Base-by-base conservation (phyloP, 2,329 filamentous ascomycete species). In the Didymella keratinophila region DNA sequence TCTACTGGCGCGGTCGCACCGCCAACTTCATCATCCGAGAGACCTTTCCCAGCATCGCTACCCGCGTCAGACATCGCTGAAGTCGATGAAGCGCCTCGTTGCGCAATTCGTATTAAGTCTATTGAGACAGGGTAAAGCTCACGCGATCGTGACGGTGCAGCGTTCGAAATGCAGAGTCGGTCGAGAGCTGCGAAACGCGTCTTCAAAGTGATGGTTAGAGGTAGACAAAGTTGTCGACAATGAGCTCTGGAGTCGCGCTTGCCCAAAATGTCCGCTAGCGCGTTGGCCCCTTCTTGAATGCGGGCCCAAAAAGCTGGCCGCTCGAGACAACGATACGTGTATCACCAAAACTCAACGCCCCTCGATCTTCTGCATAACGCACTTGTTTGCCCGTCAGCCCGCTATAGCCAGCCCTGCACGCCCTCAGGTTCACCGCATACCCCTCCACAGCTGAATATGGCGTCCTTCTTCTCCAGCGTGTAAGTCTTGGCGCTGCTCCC, bases 381-480 rank as follows among this genome's bases (percentile, higher is more conserved):
- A 52, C 62, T 63, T 61, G 60, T 51, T 62, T 62, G 53, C 61
- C 57, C 48, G 12, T 58, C 45, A 44, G 34, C 52, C 36, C 39
- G 34, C 52, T 52, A 41, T 48, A 43, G 25, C 47, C 39, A 54
- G 41, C 58, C 56, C 61, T 57, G 21, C 43, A 34, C 23, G 25
- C 27, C 32, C 27, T 30, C 52, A 56, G 42, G 36, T 14, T 50
- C 59, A 60, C 61, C 44, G 49, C 49, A 55, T 48, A 59, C 32
- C 45, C 44, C 23, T 47, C 54, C 49, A 47, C 46, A 51, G 59
- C 63, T 62, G 46, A 69, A 52, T 56, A 77, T 77, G 76, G 71
- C 76, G 62, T 77, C 75, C 57, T 78, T 78, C 67, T 78, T 78
- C 71, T 76, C 74, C 69, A 77, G 73, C 66, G 74, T 78, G 76